Evolutionary conservation across 352 stramenopile genomes (phyloP), one percentile per base, ranked within the genome.

Genomic region (Blastocystis sp.): DNA sequence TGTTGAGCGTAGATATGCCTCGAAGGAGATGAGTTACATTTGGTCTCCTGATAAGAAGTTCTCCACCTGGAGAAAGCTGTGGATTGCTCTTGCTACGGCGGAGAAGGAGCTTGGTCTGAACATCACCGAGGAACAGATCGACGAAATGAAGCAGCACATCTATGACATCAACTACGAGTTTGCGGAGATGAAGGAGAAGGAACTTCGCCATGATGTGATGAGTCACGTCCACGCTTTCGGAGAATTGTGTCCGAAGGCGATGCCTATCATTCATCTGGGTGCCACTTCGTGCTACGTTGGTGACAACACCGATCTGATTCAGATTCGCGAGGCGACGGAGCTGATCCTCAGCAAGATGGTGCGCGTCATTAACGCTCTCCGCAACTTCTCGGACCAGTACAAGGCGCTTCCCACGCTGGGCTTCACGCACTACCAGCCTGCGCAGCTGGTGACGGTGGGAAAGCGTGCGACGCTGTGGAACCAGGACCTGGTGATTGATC

Each of bases 181-280:
- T 89, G 96, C 96, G 0, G 94, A 90, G 0, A 91, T 97, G 88
- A 98, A 98, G 92, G 96, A 99, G 89, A 93, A 93, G 71, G 96
- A 98, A 88, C 97, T 98, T 88, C 93, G 96, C 84, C 96, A 99
- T 90, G 96, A 99, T 88, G 96, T 99, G 72, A 99, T 99, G 96
- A 94, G 94, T 9, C 96, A 99, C 88, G 94, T 99, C 46, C 95
- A 99, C 89, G 92, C 95, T 32, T 99, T 97, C 90, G 96, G 96
- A 84, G 94, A 97, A 88, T 93, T 92, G 34, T 96, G 93, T 71
- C 94, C 95, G 1, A 89, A 92, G 46, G 96, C 95, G 6, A 98
- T 97, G 94, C 94, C 94, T 48, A 98, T 99, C 84, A 98, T 99
- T 89, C 95, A 99, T 91, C 87, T 98, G 40, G 96, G 95, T 54